Evolutionary conservation across 2,329 filamentous ascomycete species (phyloP), one percentile per base, ranked within the genome.

Genomic region (Gremmenia infestans): DNA sequence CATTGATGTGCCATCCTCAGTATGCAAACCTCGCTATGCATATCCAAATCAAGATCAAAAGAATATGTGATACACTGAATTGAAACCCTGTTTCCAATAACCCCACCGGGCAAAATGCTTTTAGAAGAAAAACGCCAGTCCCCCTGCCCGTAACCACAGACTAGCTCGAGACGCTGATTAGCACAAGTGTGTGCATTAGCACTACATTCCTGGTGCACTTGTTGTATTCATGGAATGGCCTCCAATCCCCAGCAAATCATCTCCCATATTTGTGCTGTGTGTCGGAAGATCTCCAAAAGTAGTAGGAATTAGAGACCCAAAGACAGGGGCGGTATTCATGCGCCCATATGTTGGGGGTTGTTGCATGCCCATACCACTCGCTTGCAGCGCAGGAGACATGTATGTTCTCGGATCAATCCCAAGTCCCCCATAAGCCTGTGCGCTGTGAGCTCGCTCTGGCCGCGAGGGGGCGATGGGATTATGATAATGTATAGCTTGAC

Each of bases 11-110:
- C 37, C 47, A 22, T 23, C 32, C 22, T n/a, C 36, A 42, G 42
- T 53, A 55, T 56, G 50, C 53, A 52, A 45, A 39, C 52, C 53
- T 43, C 49, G 53, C 57, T 54, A 59, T 59, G 57, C 52, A 51
- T 53, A 23, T 28, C 49, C 28, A 28, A 50, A 54, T 12, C 45
- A 11, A 35, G 14, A 50, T 15, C 14, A 47, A 59, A 25, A 35
- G 12, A 14, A 47, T 43, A 55, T 53, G 46, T 28, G 39, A 32
- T 2, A 25, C 50, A 12, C 35, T 37, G 36, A 32, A 32, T 32
- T 32, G 28, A 32, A 32, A 11, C 28, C 2, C 28, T 32, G 28
- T 9, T 9, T 11, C 8, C 28, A 11, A 9, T 11, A 32, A 9
- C 25, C 36, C 37, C 32, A 36, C 23, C 43, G 36, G n/a, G 42